These are phyloP conservation scores for Kregervanrija pseudodelftensis DNA, from an alignment of 805 yeast species.

Conservation along the genomic window DNA sequence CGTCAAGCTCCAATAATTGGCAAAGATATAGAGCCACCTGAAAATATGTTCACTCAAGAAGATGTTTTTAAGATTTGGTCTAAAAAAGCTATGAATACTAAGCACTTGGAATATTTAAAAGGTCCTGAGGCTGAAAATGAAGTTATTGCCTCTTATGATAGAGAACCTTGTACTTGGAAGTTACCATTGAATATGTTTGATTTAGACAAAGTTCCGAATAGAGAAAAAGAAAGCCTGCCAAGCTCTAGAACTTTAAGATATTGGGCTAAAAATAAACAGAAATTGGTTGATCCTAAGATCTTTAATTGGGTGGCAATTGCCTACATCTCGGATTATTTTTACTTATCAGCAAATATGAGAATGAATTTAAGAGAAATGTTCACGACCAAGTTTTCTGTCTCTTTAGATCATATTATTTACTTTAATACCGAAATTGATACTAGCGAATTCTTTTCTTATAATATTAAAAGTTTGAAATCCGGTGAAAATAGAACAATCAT, in stretches of 20 bases:
- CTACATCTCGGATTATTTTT: constrained; percentile 51
- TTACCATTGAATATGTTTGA: constrained; percentile 28
- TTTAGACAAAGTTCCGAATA: constrained; percentile 13
- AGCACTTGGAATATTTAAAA: constrained; percentile 19
- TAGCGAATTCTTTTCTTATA: constrained; percentile 40
- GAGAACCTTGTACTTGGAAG: constrained; percentile 30
- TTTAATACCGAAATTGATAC: constrained; percentile 49
- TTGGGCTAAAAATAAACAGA: constrained; percentile 25
- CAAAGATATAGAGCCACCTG: constrained; percentile 21
- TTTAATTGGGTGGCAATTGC: constrained; percentile 52
- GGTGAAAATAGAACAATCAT: constrained; percentile 47
- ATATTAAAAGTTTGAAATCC: constrained; percentile 41
- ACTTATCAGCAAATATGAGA: constrained; percentile 45
- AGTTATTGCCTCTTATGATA: constrained; percentile 20
- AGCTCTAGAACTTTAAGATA: constrained; percentile 25
- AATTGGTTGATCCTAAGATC: constrained; percentile 19
- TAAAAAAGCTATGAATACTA: constrained; percentile 14
- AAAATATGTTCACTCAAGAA: constrained; percentile 22
- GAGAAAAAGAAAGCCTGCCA: constrained; percentile 12
- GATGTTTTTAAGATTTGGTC: constrained; percentile 25
- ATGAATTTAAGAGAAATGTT: constrained; percentile 39
- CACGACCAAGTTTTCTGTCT: constrained; percentile 45
- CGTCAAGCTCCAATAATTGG: constrained; percentile 23
- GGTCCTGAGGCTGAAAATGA: constrained; percentile 13
- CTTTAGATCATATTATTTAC: constrained; percentile 61